Evolutionary conservation across 2,329 filamentous ascomycete species (phyloP).

Genomic region (Tympanopsis confertula): DNA sequence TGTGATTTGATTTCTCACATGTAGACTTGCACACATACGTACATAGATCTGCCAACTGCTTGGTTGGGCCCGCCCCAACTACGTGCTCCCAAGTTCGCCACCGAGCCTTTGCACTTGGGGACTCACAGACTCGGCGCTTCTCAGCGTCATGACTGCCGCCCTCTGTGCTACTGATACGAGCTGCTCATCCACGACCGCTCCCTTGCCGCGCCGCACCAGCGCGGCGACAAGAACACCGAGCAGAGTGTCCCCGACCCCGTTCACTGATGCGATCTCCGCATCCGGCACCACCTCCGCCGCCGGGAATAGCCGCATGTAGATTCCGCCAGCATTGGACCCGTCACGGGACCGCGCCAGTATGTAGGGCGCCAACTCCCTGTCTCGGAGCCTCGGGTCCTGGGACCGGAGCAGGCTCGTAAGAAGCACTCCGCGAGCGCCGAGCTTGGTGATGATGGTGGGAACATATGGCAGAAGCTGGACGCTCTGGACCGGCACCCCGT

Average conservation of each 20-base stretch:
- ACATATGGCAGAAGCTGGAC: slow-evolving; percentile 82
- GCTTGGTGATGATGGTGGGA: slow-evolving; percentile 72
- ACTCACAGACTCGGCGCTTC: slow-evolving; percentile 63
- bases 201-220: slow-evolving; percentile 44
- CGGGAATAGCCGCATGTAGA: slow-evolving; percentile 71
- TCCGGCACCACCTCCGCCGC: slow-evolving; percentile 56
- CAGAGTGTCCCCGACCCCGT: slow-evolving; percentile 90
- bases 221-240: slow-evolving; percentile 75
- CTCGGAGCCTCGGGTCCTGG: slow-evolving; percentile 56
- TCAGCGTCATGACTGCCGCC: slow-evolving; percentile 69
- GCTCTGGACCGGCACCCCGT: slow-evolving; percentile 71
- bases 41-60: too few species aligned
- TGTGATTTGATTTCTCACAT: too few species aligned
- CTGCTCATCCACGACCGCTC: slow-evolving; percentile 30
- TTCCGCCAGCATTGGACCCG: slow-evolving; percentile 49
- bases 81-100: slow-evolving; percentile 16
- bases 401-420: slow-evolving; percentile 58
- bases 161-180: slow-evolving; percentile 71
- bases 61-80: too few species aligned
- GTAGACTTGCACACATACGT: too few species aligned
- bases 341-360: slow-evolving; percentile 55
- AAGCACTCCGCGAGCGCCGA: slow-evolving; percentile 66
- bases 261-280: slow-evolving; percentile 67
- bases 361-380: slow-evolving; percentile 51
- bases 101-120: slow-evolving; percentile 35